Evolutionary conservation across 2,329 filamentous ascomycete species (phyloP).

Genomic region (Fusarium sp.): DNA sequence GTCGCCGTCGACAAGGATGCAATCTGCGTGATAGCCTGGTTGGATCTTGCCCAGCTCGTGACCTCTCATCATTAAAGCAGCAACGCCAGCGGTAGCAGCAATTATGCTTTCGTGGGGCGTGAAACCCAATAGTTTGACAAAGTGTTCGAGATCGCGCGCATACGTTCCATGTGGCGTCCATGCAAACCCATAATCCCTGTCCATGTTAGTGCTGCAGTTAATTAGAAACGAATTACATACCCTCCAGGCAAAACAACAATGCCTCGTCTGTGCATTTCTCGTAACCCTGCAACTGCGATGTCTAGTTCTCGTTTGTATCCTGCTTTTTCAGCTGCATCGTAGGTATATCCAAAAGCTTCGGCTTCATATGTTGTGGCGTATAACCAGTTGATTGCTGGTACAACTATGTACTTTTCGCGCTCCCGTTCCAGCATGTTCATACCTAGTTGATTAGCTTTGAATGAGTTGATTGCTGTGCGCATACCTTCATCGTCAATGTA

Average conservation of each 20-base stretch:
- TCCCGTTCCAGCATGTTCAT: too few relatives aligned
- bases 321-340: neutral
- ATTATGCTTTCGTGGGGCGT: neutral
- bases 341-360: too few relatives aligned
- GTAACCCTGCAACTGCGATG: neutral
- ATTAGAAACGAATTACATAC: neutral
- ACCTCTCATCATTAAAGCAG: neutral
- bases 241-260: neutral
- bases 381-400: too few relatives aligned
- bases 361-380: too few relatives aligned
- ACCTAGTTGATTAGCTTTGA: too few relatives aligned
- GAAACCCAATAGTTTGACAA: slow-evolving; percentile 30
- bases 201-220: neutral
- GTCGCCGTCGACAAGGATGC: neutral
- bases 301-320: neutral
- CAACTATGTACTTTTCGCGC: too few relatives aligned
- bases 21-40: neutral
- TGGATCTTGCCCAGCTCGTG: neutral
- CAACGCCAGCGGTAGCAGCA: neutral
- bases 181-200: slow-evolving; percentile 16
- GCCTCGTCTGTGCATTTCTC: neutral
- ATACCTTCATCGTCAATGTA: slow-evolving; percentile 34
- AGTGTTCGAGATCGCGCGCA: slow-evolving; percentile 36
- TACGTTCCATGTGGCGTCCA: slow-evolving; percentile 27
- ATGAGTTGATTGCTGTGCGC: too few relatives aligned